Percentiles rank a stretch among this genome's conserved stretches.
These are phyloP conservation scores for Phaeosphaeria sp. DNA, from an alignment of 2,329 filamentous ascomycete species.

Conservation along the genomic window DNA sequence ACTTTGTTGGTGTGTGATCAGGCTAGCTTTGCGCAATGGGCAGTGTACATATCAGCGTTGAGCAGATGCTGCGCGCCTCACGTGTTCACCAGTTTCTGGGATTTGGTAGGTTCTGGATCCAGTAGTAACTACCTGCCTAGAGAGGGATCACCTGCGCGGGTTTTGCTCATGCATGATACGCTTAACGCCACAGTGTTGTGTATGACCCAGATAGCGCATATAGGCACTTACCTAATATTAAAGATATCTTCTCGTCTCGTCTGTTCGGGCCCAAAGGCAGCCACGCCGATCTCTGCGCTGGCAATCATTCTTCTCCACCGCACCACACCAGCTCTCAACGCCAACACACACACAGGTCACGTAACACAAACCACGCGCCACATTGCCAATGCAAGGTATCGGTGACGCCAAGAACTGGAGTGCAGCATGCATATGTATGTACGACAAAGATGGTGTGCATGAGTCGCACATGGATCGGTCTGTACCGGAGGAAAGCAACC, in stretches of 20 bases:
- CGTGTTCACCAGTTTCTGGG: background rate
- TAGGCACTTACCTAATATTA: background rate
- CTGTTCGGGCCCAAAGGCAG: background rate
- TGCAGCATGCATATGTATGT: constrained; percentile 4
- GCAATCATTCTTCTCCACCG: background rate
- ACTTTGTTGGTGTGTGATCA: background rate
- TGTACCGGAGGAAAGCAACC: background rate
- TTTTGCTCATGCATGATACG: background rate
- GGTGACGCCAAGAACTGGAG: constrained; percentile 8
- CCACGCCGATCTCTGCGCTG: background rate
- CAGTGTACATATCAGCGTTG: background rate
- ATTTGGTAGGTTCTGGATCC: background rate
- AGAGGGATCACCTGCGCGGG: background rate
- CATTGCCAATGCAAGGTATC: background rate
- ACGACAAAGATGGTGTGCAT: constrained; percentile 3
- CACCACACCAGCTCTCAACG: background rate
- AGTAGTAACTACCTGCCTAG: background rate
- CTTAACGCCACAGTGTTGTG: background rate
- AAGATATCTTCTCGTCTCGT: background rate
- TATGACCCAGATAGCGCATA: background rate
- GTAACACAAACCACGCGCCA: constrained; percentile 1
- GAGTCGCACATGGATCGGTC: constrained; percentile 3
- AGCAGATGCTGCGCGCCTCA: background rate
- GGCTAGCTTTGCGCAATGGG: too few relatives aligned
- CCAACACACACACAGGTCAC: background rate